Conservation (phyloP, 805 yeast species). For the Clavispora santaluciae region DNA sequence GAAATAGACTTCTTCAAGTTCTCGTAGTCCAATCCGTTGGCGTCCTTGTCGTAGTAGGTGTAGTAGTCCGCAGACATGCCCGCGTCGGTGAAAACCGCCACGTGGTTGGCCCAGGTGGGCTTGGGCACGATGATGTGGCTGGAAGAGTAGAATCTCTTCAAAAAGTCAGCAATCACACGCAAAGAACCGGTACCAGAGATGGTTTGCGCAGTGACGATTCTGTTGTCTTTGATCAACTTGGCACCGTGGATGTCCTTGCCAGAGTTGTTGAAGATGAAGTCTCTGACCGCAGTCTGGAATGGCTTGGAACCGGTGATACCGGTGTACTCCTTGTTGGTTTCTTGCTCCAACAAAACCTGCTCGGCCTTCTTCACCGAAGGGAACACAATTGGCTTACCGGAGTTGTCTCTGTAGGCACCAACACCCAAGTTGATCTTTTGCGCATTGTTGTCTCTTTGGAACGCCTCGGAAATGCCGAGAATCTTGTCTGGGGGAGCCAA, state of each 20-base stretch:
- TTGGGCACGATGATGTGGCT: slow-evolving; percentile 66
- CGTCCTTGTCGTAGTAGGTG: slow-evolving; percentile 61
- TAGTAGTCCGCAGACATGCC: slow-evolving; percentile 63
- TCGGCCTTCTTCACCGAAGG: slow-evolving; percentile 73
- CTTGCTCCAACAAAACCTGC: slow-evolving; percentile 40
- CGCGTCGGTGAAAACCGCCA: slow-evolving; percentile 69
- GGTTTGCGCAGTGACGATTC: slow-evolving; percentile 83
- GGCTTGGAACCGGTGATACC: slow-evolving; percentile 76
- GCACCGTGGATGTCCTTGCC: slow-evolving; percentile 50
- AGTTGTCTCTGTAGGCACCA: slow-evolving; percentile 90
- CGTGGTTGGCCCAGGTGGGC: slow-evolving; percentile 95
- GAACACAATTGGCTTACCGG: slow-evolving; percentile 84
- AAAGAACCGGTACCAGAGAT: slow-evolving; percentile 95
- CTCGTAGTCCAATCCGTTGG: slow-evolving; percentile 60
- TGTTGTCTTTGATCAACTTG: slow-evolving; percentile 49
- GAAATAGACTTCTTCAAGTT: slow-evolving; percentile 58
- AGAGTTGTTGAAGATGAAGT: slow-evolving; percentile 64
- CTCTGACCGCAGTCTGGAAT: slow-evolving; percentile 62
- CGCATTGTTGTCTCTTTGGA: slow-evolving; percentile 57
- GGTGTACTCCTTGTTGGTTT: slow-evolving; percentile 76
- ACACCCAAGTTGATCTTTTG: slow-evolving; percentile 66
- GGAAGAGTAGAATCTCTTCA: slow-evolving; percentile 53
- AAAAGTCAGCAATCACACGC: slow-evolving; percentile 76
- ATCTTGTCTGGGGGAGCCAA: slow-evolving; percentile 82
- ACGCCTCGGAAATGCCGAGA: slow-evolving; percentile 72